Conservation (phyloP, 2,329 filamentous ascomycete species). For the Fusarium paranaense region DNA sequence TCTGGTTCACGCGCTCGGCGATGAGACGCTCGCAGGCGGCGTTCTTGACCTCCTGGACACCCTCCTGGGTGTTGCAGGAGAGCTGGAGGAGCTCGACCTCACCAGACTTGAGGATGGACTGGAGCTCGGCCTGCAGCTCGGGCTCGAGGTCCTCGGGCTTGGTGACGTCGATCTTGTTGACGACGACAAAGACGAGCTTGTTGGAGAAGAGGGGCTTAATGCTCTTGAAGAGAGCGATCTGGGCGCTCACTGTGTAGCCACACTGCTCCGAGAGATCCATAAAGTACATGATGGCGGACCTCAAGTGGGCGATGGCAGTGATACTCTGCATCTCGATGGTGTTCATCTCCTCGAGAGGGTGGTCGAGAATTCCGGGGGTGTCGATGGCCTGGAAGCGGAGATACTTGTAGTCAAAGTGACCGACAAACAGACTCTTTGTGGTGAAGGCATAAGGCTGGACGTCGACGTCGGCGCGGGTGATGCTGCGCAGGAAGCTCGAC, state of each 20-base stretch:
- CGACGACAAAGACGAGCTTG: slow-evolving; percentile 94
- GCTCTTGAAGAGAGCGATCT: slow-evolving; percentile 94
- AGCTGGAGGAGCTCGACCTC: slow-evolving; percentile 94
- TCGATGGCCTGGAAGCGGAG: slow-evolving; percentile 81
- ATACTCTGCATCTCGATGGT: slow-evolving; percentile 99
- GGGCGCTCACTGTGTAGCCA: slow-evolving; percentile 91
- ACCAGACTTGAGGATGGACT: slow-evolving; percentile 83
- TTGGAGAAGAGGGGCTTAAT: slow-evolving; percentile 98
- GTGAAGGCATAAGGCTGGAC: slow-evolving; percentile 99
- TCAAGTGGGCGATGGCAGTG: slow-evolving; percentile 95
- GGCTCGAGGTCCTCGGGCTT: slow-evolving; percentile 87
- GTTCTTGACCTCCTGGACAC: slow-evolving; percentile 95
- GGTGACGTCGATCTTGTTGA: slow-evolving; percentile 98
- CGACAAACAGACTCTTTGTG: slow-evolving; percentile 96
- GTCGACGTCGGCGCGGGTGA: slow-evolving; percentile 95
- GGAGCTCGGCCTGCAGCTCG: slow-evolving; percentile 81
- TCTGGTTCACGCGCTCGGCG: slow-evolving; percentile 92
- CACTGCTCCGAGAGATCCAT: slow-evolving; percentile 98
- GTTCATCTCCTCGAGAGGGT: slow-evolving; percentile 99
- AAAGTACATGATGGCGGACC: slow-evolving; percentile 96
- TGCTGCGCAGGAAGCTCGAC: slow-evolving; percentile 91
- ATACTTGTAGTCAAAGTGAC: slow-evolving; percentile 94
- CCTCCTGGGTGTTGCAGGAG: slow-evolving; percentile 94
- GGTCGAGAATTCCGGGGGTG: slow-evolving; percentile 97
- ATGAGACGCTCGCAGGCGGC: slow-evolving; percentile 92